phyloP scores from a whole-genome alignment of 306 rosid genomes.

The Gleditsia sinensis region DNA sequence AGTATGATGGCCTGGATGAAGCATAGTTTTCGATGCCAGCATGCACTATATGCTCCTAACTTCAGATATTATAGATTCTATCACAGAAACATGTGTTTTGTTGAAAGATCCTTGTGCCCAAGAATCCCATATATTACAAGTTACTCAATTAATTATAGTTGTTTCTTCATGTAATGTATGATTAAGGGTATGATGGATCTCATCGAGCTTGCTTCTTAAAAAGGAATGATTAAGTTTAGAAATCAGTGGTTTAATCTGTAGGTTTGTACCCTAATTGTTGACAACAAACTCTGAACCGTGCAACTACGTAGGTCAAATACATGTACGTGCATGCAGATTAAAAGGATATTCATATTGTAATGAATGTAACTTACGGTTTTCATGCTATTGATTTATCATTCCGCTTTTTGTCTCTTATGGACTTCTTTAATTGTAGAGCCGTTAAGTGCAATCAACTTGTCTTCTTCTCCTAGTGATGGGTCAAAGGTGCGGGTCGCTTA shows the following conservation, averaged over 20 bases:
- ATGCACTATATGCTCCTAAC: conserved; percentile 8
- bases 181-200: background rate
- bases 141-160: background rate
- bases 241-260: background rate
- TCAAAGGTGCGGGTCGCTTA: conserved; percentile 84
- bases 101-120: background rate
- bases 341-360: background rate
- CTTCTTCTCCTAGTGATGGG: conserved; percentile 51
- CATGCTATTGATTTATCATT: conserved; percentile 15
- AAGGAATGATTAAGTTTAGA: background rate
- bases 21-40: background rate
- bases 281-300: conserved; percentile 22
- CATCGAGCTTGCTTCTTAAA: background rate
- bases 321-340: background rate
- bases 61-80: conserved; percentile 25
- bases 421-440: conserved; percentile 65
- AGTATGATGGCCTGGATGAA: background rate
- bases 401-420: background rate
- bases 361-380: conserved; percentile 8
- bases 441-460: conserved; percentile 50
- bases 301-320: background rate
- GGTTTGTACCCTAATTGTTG: background rate
- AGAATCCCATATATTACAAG: conserved; percentile 11
- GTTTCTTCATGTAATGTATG: background rate
- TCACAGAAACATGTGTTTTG: background rate